Percentiles rank a stretch among this genome's conserved stretches.
These are phyloP conservation scores for Geosiphon pyriformis DNA, from an alignment of 192 early-diverging fungal species.

Conservation along the genomic window DNA sequence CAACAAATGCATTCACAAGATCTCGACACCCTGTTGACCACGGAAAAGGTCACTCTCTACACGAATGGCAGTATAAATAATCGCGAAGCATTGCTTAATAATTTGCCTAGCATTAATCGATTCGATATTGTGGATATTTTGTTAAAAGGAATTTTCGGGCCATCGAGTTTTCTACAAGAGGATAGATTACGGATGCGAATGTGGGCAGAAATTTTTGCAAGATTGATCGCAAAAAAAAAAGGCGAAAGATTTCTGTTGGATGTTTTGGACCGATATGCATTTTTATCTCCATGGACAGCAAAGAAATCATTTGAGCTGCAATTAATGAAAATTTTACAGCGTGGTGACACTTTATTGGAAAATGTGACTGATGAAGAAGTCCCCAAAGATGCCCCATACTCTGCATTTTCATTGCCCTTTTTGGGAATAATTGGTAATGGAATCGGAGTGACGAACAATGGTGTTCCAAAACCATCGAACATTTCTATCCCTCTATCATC, in stretches of 20 bases:
- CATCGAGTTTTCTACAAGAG: constrained; percentile 29
- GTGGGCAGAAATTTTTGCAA: constrained; percentile 28
- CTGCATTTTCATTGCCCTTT: constrained; percentile 10
- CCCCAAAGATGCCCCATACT: background rate
- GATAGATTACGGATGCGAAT: constrained; percentile 18
- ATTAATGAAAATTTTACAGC: constrained; percentile 28
- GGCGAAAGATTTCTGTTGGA: constrained; percentile 37
- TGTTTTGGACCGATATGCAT: constrained; percentile 34
- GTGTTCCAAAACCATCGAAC: background rate
- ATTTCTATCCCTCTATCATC: background rate
- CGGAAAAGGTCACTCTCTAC: constrained; percentile 9
- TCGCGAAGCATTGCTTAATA: too few species aligned
- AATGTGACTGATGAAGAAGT: constrained; percentile 32
- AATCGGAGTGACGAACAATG: background rate
- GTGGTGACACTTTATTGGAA: constrained; percentile 25
- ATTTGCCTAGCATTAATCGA: constrained; percentile 12
- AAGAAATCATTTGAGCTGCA: constrained; percentile 28
- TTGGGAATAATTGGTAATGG: constrained; percentile 26
- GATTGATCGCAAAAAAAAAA: constrained; percentile 28
- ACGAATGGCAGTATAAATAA: background rate
- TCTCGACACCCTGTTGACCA: constrained; percentile 27
- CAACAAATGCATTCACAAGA: constrained; percentile 31
- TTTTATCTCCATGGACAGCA: constrained; percentile 31
- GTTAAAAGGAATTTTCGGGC: constrained; percentile 29
- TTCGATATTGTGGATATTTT: constrained; percentile 33